Evolutionary conservation across 371 early-diverging fungal species (phyloP), one percentile per base, ranked within the genome.

Genomic region (Catenaria anguillulae): DNA sequence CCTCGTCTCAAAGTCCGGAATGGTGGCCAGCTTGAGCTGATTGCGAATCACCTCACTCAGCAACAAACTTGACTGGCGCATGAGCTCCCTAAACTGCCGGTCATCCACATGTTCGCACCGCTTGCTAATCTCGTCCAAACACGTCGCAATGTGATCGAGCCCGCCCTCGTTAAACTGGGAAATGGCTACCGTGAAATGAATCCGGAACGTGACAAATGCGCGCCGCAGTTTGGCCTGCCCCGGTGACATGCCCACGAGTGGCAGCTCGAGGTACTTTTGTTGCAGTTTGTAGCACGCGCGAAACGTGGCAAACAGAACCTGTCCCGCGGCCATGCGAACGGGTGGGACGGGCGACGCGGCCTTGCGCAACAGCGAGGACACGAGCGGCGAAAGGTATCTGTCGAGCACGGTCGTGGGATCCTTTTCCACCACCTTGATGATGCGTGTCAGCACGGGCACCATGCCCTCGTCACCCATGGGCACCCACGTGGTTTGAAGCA

Each of bases 11-110:
- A 58, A 29, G 17, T 58, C 59, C 15, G 43, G 29, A 2, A 58
- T 58, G 23, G n/a, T 58, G 13, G 31, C 45, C 12, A 58, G 29
- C 29, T 19, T 31, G 3, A 58, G 15, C 26, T 29, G 34, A 19
- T 58, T 58, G 26, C 36, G 59, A 23, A 58, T 58, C 24, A 58
- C 59, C 29, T 31, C 52, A 23, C 52, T 50, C 29, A 50, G 52
- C 26, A 50, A 12, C 15, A 29, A 8, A 12, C 52, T 50, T 23
- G 52, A 8, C 29, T 1, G 13, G 0, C 26, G 26, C 52, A 50
- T 50, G 29, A 29, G 31, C 52, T 50, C 31, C 29, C 52, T 26
- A 31, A 50, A 50, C 29, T 4, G 29, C 29, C 3, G 15, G 31
- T 50, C 52, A 15, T 10, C 31, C 21, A 26, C 15, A 15, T 10